A percentile compares a stretch with the other conserved stretches of the same genome.
Conservation (phyloP, 1,139 yeast species). For the Meyerozyma sp. region DNA sequence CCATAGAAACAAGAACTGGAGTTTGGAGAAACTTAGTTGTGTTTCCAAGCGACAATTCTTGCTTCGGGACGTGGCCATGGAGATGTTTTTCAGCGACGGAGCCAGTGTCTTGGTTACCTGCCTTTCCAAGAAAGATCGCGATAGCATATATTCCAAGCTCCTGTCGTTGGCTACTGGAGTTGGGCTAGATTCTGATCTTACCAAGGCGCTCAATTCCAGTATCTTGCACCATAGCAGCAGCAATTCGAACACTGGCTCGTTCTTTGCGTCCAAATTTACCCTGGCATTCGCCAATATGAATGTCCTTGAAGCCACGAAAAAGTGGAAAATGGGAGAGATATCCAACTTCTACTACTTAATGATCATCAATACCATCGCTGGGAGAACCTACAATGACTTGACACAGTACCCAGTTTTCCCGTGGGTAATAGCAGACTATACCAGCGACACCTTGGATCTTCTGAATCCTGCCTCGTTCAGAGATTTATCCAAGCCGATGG, state of each 20-base stretch:
- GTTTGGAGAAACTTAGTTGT: constrained; percentile 49
- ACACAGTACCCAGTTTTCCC: constrained; percentile 91
- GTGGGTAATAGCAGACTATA: constrained; percentile 81
- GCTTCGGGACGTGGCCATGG: constrained; percentile 73
- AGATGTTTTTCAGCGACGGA: constrained; percentile 69
- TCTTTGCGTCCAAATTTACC: constrained; percentile 28
- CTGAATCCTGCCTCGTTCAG: constrained; percentile 56
- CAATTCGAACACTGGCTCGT: constrained; percentile 11
- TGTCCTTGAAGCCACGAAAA: constrained; percentile 51
- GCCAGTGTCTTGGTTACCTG: constrained; percentile 61
- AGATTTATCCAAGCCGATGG: constrained; percentile 84
- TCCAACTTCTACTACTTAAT: constrained; percentile 78
- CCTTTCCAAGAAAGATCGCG: constrained; percentile 46
- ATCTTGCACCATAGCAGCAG: neutral
- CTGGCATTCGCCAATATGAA: constrained; percentile 29
- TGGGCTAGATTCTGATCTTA: constrained; percentile 47
- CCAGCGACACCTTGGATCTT: constrained; percentile 59
- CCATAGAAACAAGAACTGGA: constrained; percentile 54
- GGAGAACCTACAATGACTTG: constrained; percentile 78
- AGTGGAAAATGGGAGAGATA: constrained; percentile 72
- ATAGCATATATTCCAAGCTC: constrained; percentile 46
- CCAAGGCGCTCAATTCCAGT: constrained; percentile 27
- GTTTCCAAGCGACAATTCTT: constrained; percentile 70
- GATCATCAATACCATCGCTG: constrained; percentile 76
- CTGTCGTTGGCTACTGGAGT: constrained; percentile 42